A percentile compares a stretch with the other conserved stretches of the same genome.
phyloP scores from a whole-genome alignment of 306 rosid genomes.

The Glycyrrhiza uralensis region DNA sequence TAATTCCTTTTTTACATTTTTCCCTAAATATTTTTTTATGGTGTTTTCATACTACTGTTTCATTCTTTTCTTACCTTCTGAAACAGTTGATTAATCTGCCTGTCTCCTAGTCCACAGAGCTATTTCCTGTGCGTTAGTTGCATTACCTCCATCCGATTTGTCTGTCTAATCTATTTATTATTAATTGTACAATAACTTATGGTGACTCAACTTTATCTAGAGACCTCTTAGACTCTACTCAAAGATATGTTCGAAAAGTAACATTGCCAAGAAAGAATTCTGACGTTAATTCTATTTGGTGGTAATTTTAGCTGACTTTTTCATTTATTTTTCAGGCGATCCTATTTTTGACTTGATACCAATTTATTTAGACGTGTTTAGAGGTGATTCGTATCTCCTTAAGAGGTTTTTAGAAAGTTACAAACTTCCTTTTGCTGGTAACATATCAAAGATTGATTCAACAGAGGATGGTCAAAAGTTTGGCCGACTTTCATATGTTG shows the following conservation, averaged over 20 bases:
- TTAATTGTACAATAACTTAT: not conserved
- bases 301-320: conserved; percentile 19
- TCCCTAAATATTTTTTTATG: not conserved
- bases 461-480: conserved; percentile 47
- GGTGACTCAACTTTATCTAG: not conserved
- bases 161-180: conserved; percentile 14
- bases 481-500: conserved; percentile 72
- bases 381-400: conserved; percentile 72
- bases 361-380: conserved; percentile 75
- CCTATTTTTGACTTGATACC: conserved; percentile 85
- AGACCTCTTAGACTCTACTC: not conserved
- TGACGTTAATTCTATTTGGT: not conserved
- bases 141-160: conserved; percentile 6
- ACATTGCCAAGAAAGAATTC: not conserved
- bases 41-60: not conserved
- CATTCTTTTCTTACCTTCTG: not conserved
- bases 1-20: not conserved
- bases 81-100: not conserved
- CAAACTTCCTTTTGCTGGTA: conserved; percentile 66
- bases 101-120: not conserved
- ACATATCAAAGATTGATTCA: conserved; percentile 34
- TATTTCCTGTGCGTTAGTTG: not conserved
- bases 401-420: conserved; percentile 68
- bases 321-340: conserved; percentile 62
- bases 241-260: not conserved